These are phyloP conservation scores for Fusarium sp. DNA, from an alignment of 2,329 filamentous ascomycete species.

Conservation along the genomic window DNA sequence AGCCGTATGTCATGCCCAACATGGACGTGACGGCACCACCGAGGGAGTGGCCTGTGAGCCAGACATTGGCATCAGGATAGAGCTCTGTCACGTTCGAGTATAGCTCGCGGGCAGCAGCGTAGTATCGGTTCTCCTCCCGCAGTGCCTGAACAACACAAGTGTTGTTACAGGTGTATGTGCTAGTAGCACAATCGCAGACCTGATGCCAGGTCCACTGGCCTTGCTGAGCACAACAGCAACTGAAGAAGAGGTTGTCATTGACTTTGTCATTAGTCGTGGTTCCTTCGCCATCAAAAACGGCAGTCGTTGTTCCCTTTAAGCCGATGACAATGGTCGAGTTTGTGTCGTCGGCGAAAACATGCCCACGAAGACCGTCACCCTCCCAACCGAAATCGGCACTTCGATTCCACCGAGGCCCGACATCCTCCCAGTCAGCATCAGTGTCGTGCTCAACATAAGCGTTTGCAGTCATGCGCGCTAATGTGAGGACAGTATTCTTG, in stretches of 20 bases:
- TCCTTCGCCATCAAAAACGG: conserved; percentile 95
- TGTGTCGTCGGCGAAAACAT: conserved; percentile 87
- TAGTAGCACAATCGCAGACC: conserved; percentile 91
- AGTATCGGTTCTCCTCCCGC: conserved; percentile 88
- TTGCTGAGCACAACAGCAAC: conserved; percentile 96
- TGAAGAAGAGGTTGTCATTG: conserved; percentile 98
- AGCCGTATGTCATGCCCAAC: conserved; percentile 88
- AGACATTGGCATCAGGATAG: conserved; percentile 86
- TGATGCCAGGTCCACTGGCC: conserved; percentile 90
- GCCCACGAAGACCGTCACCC: conserved; percentile 86
- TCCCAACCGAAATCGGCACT: conserved; percentile 95
- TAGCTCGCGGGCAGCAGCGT: conserved; percentile 86
- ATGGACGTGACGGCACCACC: conserved; percentile 92
- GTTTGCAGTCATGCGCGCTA: conserved; percentile 90
- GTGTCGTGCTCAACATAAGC: conserved; percentile 83
- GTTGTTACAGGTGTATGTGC: conserved; percentile 90
- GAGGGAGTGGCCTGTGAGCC: conserved; percentile 92
- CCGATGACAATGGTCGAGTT: conserved; percentile 93
- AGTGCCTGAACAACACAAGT: conserved; percentile 85
- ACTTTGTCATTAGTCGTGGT: conserved; percentile 98
- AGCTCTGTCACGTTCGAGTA: conserved; percentile 92
- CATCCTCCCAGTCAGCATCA: conserved; percentile 84
- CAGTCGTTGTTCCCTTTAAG: conserved; percentile 89
- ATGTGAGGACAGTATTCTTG: conserved; percentile 82
- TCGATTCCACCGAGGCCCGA: conserved; percentile 83